A percentile compares a stretch with the other conserved stretches of the same genome.
phyloP scores from a whole-genome alignment of 2,329 filamentous ascomycete genomes.

The Amphichorda felina region DNA sequence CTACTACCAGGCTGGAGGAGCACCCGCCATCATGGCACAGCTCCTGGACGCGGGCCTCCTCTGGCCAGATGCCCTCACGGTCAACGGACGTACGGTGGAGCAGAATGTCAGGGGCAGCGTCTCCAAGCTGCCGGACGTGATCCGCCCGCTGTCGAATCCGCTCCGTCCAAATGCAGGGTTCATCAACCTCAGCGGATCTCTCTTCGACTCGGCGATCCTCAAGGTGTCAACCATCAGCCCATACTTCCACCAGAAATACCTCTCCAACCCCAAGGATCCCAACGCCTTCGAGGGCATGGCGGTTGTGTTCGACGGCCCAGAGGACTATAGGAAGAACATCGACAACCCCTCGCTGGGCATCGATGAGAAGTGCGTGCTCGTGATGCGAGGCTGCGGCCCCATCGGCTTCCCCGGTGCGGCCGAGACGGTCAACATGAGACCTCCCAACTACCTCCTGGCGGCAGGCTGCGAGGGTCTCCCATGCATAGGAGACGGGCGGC shows the following conservation, averaged over 20 bases:
- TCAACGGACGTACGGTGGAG: conserved; percentile 30
- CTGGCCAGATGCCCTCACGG: conserved; percentile 26
- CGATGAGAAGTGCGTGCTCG: conserved; percentile 2
- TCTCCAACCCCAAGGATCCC: conserved; percentile 29
- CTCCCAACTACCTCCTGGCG: conserved; percentile 28
- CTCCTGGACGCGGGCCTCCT: conserved; percentile 34
- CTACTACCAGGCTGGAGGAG: conserved; percentile 39
- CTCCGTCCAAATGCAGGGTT: conserved; percentile 38
- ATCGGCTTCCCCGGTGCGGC: conserved; percentile 37
- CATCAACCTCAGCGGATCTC: conserved; percentile 30
- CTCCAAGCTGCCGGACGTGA: conserved; percentile 36
- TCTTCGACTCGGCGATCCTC: conserved; percentile 40
- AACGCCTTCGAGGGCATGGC: conserved; percentile 34
- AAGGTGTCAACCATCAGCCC: conserved; percentile 37
- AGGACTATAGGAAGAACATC: conserved; percentile 31
- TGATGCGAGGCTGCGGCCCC: conserved; percentile 25
- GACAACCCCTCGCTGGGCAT: conserved; percentile 14
- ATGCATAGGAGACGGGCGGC: conserved; percentile 41
- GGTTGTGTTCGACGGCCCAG: conserved; percentile 37
- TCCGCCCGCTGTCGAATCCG: conserved; percentile 29
- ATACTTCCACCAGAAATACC: conserved; percentile 29
- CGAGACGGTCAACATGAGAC: conserved; percentile 40
- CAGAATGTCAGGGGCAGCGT: conserved; percentile 30
- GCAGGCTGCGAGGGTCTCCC: conserved; percentile 31
- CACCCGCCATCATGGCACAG: conserved; percentile 40